Evolutionary conservation across 1,284 basidiomycete species (phyloP).

Genomic region (Phlebopus sp.): DNA sequence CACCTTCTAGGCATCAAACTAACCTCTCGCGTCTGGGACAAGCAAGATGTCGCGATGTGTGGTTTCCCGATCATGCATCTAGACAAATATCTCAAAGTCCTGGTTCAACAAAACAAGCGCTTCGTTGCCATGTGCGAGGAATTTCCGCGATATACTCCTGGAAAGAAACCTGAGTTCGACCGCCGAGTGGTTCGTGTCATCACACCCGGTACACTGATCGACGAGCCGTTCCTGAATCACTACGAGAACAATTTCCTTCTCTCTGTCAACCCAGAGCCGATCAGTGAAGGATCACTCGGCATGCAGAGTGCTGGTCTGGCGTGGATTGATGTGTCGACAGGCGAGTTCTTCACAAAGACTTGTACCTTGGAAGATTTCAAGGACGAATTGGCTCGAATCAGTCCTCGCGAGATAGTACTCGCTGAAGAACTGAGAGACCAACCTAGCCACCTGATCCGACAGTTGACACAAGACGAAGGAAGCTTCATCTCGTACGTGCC

Average conservation of each 20-base stretch:
- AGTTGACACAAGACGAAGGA: constrained; percentile 49
- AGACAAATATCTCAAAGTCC: constrained; percentile 81
- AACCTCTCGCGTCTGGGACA: constrained; percentile 70
- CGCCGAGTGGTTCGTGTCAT: constrained; percentile 82
- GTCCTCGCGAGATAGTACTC: constrained; percentile 82
- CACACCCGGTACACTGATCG: constrained; percentile 90
- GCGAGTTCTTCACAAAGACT: constrained; percentile 83
- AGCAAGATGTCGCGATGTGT: constrained; percentile 71
- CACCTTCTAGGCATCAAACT: constrained; percentile 79
- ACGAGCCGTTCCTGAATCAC: constrained; percentile 82
- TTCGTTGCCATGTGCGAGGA: constrained; percentile 94
- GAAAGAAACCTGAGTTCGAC: constrained; percentile 58
- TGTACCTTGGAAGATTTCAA: constrained; percentile 56
- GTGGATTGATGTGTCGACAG: constrained; percentile 95
- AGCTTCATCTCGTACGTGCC: constrained; percentile 48
- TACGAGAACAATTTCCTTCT: constrained; percentile 89
- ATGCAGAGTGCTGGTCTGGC: constrained; percentile 55
- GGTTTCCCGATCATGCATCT: constrained; percentile 88
- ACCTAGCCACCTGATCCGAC: constrained; percentile 43
- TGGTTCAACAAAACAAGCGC: constrained; percentile 78
- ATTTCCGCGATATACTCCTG: constrained; percentile 52
- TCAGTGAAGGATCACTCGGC: constrained; percentile 7
- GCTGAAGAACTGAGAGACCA: constrained; percentile 41
- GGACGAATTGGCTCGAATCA: constrained; percentile 83
- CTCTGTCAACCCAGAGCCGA: constrained; percentile 47